Base-by-base conservation (phyloP, 352 stramenopile species). In the Pythium dissotocum region DNA sequence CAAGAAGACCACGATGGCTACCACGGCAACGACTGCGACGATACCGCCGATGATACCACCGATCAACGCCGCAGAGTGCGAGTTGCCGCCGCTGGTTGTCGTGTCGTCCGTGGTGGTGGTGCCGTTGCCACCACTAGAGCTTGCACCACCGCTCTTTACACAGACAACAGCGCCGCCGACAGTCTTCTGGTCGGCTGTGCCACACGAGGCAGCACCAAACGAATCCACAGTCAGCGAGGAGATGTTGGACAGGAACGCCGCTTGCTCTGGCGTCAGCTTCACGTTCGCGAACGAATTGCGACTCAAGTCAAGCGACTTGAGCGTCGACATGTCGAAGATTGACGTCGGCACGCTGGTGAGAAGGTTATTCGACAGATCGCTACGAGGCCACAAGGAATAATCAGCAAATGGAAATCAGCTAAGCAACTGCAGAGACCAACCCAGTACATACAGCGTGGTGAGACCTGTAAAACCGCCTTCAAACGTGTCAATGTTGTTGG, bases 251-350 rank as follows among this genome's bases (percentile, higher is more conserved):
- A 74, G 56, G 57, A 69, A 77, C 28, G n/a, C 76, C 54, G 69
- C 48, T 16, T 71, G 48, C 33, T 36, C 77, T n/a, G 70, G 73
- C 72, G 46, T 77, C 21, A 63, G 56, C 55, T 70, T 73, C 40
- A 68, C 52, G n/a, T 76, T 62, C 8, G 80, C 84, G 63, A 89
- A 92, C 9, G 79, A 82, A 56, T 91, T 90, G 28, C 68, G 56
- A 0, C 77, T 68, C 18, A 91, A 65, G 33, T 80, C 71, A 10
- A 91, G 66, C 36, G 73, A 61, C 46, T 77, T 59, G 21, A 91
- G 72, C 4, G 60, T 76, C 16, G 74, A 54, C 64, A 88, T 78
- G 7, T 76, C 71, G 59, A 83, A 91, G 10, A 91, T 73, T 6
- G 73, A 71, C 4, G 60, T 33, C 2, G 81, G 83, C 32, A 89